Base-by-base conservation (phyloP, 129 eudicot genomes). In the Mikania micrantha region DNA sequence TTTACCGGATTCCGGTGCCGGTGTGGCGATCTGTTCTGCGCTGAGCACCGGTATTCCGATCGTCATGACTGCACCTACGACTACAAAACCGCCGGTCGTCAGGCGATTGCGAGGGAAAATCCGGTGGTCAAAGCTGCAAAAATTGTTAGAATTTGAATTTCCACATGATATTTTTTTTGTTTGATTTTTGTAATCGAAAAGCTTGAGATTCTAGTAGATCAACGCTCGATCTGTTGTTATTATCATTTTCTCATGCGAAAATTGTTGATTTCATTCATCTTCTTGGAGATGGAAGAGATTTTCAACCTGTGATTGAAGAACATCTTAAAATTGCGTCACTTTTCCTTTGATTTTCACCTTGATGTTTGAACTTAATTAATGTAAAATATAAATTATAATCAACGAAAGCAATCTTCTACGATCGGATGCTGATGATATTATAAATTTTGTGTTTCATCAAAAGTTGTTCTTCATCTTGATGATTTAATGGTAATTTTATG, bases 51-150 rank as follows among this genome's bases (percentile, higher is more conserved):
- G 19, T 87, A 87, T 76, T 87, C 95, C 38, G 95, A 87, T 27
- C 95, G 95, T 4, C 95, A 88, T 66, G 91, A 88, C 44, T 88
- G 95, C 70, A 82, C 79, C 66, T 88, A 79, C 56, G 95, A 88
- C 67, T 88, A 88, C 67, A 84, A 82, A 47, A 44, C 85, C 9
- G 88, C 87, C 16, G 95, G 90, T 0, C 77, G 95, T 16, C 88
- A 88, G 53, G 85, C 80, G 76, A 88, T 88, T 70, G 90, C 80
- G 17, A 82, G 91, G 82, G 95, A 88, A 50, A 88, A 88, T 82
- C 95, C 95, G 80, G 95, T 88, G 67, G 91, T 88, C 20, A 88
- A 88, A 66, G 95, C 95, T 13, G 91, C 95, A 0, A 88, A 88
- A 72, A 82, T 88, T 25, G 77, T 88, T 63, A 82, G 84, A 52